A percentile compares a stretch with the other conserved stretches of the same genome.
phyloP scores from a whole-genome alignment of 208 protist species.

The Leishmania arabica region DNA sequence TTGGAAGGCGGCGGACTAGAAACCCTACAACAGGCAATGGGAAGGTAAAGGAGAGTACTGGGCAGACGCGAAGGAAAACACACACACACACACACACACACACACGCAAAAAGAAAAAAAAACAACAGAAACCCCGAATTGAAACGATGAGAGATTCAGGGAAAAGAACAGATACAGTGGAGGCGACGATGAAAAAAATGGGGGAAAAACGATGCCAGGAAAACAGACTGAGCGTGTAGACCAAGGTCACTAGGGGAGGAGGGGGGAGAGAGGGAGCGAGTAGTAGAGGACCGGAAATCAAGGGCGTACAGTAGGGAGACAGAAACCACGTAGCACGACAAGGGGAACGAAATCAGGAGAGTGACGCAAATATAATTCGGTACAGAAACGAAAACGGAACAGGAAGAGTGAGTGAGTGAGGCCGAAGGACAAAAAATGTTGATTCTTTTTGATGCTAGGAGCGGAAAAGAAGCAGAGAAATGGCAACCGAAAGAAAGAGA shows the following conservation, averaged over 20 bases:
- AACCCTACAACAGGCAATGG: not conserved
- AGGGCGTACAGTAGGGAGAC: not conserved
- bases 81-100: not conserved
- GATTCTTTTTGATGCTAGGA: not conserved
- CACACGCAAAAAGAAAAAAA: not conserved
- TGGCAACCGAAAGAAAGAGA: not conserved
- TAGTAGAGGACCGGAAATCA: not conserved
- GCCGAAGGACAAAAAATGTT: not conserved
- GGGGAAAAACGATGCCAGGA: not conserved
- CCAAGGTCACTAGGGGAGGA: not conserved
- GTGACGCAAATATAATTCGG: not conserved
- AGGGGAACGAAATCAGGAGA: not conserved
- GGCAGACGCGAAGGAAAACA: not conserved
- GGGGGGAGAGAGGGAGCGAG: not conserved
- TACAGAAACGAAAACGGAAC: not conserved
- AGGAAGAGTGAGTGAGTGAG: not conserved
- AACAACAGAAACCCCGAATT: not conserved
- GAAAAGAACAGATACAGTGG: not conserved
- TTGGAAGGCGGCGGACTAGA: not conserved
- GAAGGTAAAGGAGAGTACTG: not conserved
- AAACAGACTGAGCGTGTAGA: not conserved
- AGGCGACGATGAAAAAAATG: not conserved
- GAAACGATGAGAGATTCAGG: not conserved
- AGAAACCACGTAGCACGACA: not conserved
- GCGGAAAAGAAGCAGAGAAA: not conserved